phyloP scores from a whole-genome alignment of 2,329 filamentous ascomycete species.

The Sphaerulina vaccinii region DNA sequence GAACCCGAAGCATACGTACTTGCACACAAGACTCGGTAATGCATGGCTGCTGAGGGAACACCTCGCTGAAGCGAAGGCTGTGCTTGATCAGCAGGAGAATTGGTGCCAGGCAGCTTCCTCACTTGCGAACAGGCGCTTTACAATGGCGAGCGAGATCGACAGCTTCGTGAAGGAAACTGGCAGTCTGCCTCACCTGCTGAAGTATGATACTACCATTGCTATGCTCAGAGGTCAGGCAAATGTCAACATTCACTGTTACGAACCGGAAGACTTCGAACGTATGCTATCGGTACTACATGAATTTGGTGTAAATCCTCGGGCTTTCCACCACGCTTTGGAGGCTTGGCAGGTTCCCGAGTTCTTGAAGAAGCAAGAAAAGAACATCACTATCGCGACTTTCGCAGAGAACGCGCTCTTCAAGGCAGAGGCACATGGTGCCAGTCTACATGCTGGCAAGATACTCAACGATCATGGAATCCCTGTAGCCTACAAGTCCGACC shows the following conservation, averaged over 20 bases:
- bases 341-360: constrained; percentile 4
- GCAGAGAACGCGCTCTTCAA: constrained; percentile 8
- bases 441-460: constrained; percentile 2
- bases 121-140: background rate
- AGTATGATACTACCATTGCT: background rate
- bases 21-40: constrained; percentile 3
- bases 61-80: background rate
- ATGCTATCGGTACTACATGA: constrained; percentile 4
- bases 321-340: constrained; percentile 4
- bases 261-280: constrained; percentile 6
- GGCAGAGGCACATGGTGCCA: constrained; percentile 1
- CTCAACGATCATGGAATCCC: background rate
- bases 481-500: constrained; percentile 6
- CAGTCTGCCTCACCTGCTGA: background rate
- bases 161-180: background rate
- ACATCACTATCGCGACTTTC: constrained; percentile 6
- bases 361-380: constrained; percentile 2
- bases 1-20: constrained; percentile 4
- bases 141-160: background rate
- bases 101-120: constrained; percentile 1
- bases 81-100: background rate
- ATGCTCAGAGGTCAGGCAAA: constrained; percentile 3
- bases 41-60: constrained; percentile 1
- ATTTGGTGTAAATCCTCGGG: constrained; percentile 1
- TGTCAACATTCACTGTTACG: constrained; percentile 6